Evolutionary conservation across 2,329 filamentous ascomycete genomes (phyloP).

Genomic region (Macrophomina phaseolina): DNA sequence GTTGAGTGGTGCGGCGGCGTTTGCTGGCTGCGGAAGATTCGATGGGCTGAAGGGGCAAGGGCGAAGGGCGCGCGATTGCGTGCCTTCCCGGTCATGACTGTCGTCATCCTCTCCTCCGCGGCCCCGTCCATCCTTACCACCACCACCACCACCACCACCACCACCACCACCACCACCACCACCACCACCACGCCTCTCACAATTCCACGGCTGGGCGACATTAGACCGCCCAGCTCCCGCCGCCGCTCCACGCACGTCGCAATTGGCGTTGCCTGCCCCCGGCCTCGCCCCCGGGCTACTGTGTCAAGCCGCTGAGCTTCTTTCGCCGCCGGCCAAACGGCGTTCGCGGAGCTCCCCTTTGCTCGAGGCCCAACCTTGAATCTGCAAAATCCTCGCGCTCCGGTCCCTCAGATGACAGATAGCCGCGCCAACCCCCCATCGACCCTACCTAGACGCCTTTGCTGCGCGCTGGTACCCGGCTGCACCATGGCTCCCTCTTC

Average conservation of each 20-base stretch:
- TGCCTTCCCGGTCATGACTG: conserved; percentile 9
- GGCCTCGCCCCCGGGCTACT: not conserved
- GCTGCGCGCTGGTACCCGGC: not conserved
- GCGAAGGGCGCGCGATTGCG: not conserved
- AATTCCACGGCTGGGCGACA: not conserved
- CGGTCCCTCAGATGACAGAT: too few species aligned
- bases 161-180: not conserved
- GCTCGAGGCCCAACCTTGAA: not conserved
- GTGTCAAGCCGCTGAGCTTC: not conserved
- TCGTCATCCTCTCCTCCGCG: conserved; percentile 3
- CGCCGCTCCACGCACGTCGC: not conserved
- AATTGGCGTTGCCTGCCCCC: not conserved
- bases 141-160: not conserved
- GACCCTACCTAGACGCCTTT: too few species aligned
- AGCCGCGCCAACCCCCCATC: too few species aligned
- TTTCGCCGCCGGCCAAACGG: not conserved
- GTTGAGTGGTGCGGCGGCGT: not conserved
- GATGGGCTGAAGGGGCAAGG: not conserved
- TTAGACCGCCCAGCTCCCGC: not conserved
- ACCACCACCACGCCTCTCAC: conserved; percentile 5
- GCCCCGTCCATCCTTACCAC: too few species aligned
- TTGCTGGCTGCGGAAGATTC: too few species aligned
- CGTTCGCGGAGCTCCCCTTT: too few species aligned
- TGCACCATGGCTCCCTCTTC: conserved; percentile 7
- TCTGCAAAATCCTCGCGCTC: not conserved